Percentiles rank a stretch among this genome's conserved stretches.
Evolutionary conservation across 1,139 yeast species (phyloP).

Genomic region (Martiniozyma asiatica): DNA sequence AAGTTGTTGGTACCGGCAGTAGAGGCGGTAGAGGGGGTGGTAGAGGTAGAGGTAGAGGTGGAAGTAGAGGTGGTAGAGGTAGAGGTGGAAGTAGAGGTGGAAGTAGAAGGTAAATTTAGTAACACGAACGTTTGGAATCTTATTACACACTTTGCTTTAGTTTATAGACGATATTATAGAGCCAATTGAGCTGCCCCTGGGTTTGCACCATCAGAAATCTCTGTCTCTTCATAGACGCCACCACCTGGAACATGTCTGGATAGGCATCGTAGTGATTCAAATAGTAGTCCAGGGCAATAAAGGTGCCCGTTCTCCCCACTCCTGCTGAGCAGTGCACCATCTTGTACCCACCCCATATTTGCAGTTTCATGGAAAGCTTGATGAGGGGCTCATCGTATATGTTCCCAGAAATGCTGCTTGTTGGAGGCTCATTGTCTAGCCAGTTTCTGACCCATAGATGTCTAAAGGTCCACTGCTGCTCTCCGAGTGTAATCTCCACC

Average conservation of each 20-base stretch:
- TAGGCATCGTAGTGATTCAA: too few species aligned
- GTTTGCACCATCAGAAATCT: too few species aligned
- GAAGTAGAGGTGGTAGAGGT: slow-evolving; percentile 1
- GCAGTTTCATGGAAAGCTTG: too few species aligned
- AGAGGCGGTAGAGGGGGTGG: slow-evolving; percentile 4
- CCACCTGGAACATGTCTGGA: too few species aligned
- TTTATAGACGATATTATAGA: too few species aligned
- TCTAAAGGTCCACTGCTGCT: neutral
- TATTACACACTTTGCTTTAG: too few species aligned
- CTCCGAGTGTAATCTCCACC: neutral
- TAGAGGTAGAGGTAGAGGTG: slow-evolving; percentile 4
- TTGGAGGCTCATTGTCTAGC: slow-evolving; percentile 25
- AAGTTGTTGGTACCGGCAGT: slow-evolving; percentile 22
- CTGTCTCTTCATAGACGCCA: too few species aligned
- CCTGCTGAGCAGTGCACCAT: slow-evolving; percentile 77
- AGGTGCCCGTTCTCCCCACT: slow-evolving; percentile 76
- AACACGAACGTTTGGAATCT: slow-evolving; percentile 20
- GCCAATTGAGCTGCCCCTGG: too few species aligned
- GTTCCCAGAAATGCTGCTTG: neutral
- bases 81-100: neutral
- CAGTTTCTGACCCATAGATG: slow-evolving; percentile 22
- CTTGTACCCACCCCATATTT: too few species aligned
- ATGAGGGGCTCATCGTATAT: neutral
- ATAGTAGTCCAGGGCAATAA: slow-evolving; percentile 53
- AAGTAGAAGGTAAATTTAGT: slow-evolving; percentile 1